phyloP scores from a whole-genome alignment of 495 filamentous ascomycete species.

The Bacidia rubella region DNA sequence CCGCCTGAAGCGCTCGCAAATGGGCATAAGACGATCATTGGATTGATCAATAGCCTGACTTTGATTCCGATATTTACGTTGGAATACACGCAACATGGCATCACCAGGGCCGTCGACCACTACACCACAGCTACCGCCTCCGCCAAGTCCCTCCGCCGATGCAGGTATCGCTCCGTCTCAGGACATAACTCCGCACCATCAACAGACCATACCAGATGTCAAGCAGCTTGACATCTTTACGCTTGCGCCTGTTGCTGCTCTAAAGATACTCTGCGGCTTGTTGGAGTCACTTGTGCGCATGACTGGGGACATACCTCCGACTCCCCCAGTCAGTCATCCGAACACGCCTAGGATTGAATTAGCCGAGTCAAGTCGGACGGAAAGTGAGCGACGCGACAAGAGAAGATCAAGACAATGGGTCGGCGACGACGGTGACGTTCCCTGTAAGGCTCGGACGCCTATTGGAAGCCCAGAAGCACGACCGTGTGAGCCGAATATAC shows the following conservation, averaged over 20 bases:
- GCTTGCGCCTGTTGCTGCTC: slow-evolving; percentile 57
- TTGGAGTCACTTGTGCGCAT: slow-evolving; percentile 59
- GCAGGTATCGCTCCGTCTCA: slow-evolving; percentile 8
- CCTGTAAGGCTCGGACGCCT: slow-evolving; percentile 26
- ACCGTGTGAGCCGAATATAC: slow-evolving; percentile 24
- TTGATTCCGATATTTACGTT: no score
- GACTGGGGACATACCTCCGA: slow-evolving; percentile 62
- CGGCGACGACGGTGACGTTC: slow-evolving; percentile 30
- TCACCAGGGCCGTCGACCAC: neutral
- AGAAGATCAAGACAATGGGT: slow-evolving; percentile 4
- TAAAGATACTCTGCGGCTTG: slow-evolving; percentile 60
- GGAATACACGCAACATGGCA: no score
- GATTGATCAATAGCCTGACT: no score
- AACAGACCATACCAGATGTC: slow-evolving; percentile 11
- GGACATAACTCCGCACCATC: slow-evolving; percentile 11
- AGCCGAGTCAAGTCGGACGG: slow-evolving; percentile 26
- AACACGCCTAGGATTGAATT: slow-evolving; percentile 43
- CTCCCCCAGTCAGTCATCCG: slow-evolving; percentile 48
- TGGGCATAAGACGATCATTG: no score
- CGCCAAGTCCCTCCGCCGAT: slow-evolving; percentile 22
- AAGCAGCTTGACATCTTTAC: slow-evolving; percentile 49
- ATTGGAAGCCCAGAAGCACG: slow-evolving; percentile 33
- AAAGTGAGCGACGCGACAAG: slow-evolving; percentile 5
- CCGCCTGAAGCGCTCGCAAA: no score
- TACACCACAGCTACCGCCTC: slow-evolving; percentile 13